Base-by-base conservation (phyloP, 352 stramenopile species). In the Globisporangium paddicum region DNA sequence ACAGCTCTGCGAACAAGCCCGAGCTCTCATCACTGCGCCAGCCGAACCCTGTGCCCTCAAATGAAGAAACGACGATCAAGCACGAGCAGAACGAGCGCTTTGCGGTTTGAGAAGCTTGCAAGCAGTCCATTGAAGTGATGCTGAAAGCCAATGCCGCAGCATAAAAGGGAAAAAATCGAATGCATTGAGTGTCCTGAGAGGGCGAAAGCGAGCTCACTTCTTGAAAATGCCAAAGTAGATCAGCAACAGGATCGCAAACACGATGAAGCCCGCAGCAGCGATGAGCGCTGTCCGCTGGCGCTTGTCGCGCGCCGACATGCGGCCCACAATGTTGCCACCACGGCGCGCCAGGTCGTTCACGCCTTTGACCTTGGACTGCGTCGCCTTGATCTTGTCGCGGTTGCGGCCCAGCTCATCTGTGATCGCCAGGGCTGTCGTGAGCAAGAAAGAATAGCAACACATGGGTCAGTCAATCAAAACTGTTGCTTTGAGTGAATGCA, bases 141-240 rank as follows among this genome's bases (percentile, higher is more conserved):
- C 2, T 37, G 28, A 32, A 32, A 32, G 28, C 28, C 3, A 32
- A 6, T 32, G 3, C 28, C 5, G n/a, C 38, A 7, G 21, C 38
- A 21, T n/a, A 32, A 37, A 47, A 46, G 3, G 50, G 18, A 19
- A 44, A 19, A 44, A 57, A 57, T 57, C 21, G 26, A 11, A 37
- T 59, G 40, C 41, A 50, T 59, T 41, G 30, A 50, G 52, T 54
- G 18, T 40, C 10, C 10, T 28, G n/a, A 41, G 47, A 41, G 11
- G 30, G 9, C 10, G 11, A 54, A 41, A 18, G 10, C 47, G 14
- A 25, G 21, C 47, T 75, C 78, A 89, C 70, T 86, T 91, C 62
- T 91, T 91, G 72, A 95, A 95, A 63, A 95, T 90, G 48, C 83
- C 83, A 74, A 91, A 93, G 77, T 93, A 93, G 72, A 95, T 89